Evolutionary conservation across 2,329 filamentous ascomycete species (phyloP).

Genomic region (Monilinia fructigena): DNA sequence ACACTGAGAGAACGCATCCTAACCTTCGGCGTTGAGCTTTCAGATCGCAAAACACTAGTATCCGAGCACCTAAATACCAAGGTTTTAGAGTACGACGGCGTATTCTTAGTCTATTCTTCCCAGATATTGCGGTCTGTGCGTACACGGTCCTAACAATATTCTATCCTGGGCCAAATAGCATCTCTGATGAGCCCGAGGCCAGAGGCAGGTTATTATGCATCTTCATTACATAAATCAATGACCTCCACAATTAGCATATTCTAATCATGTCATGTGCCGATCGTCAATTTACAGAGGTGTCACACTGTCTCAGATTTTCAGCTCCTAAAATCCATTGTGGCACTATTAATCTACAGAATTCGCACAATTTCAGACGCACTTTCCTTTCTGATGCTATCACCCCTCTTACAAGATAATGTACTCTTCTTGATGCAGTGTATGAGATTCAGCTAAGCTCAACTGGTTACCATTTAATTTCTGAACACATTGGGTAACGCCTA

Average conservation of each 20-base stretch:
- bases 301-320: slow-evolving; percentile 1
- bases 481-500: not conserved
- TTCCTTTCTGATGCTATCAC: not conserved
- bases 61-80: no score
- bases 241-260: not conserved
- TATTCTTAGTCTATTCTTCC: no score
- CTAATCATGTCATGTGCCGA: not conserved
- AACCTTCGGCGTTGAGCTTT: no score
- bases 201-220: not conserved
- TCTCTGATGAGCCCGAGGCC: no score
- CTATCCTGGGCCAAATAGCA: no score
- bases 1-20: no score
- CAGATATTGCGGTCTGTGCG: no score
- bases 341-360: not conserved
- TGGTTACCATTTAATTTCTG: not conserved
- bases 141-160: no score
- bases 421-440: not conserved
- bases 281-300: not conserved
- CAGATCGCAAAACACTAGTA: no score
- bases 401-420: not conserved
- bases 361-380: not conserved
- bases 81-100: no score
- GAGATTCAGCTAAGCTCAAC: not conserved
- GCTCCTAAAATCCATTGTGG: not conserved
- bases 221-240: not conserved